Evolutionary conservation across 441 rosid genomes (phyloP).

Genomic region (Jatropha podagrica): DNA sequence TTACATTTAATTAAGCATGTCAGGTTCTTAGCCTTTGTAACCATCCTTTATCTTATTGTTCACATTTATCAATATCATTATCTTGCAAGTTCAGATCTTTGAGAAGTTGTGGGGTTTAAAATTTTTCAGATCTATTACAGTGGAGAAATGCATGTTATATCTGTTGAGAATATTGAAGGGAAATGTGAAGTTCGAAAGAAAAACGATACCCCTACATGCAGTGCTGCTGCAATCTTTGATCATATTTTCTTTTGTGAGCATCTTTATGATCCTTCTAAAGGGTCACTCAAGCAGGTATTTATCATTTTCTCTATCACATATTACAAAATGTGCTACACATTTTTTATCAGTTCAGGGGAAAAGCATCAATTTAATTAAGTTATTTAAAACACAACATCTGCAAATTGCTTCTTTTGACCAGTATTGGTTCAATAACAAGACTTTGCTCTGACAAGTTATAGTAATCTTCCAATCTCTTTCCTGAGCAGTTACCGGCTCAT

Average conservation of each 20-base stretch:
- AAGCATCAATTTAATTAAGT: neutral
- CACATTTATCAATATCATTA: neutral
- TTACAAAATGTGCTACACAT: neutral
- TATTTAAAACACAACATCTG: neutral
- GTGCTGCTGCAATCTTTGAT: conserved; percentile 47
- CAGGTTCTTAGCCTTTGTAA: neutral
- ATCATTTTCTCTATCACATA: neutral
- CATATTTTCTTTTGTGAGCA: conserved; percentile 75
- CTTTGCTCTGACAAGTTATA: conserved; percentile 12
- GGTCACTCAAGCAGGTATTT: conserved; percentile 68
- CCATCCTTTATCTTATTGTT: neutral
- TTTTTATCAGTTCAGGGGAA: conserved; percentile 1
- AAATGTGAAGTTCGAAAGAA: conserved; percentile 81
- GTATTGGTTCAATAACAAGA: neutral
- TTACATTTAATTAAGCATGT: neutral
- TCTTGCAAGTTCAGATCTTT: neutral
- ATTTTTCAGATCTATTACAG: conserved; percentile 66
- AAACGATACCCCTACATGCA: conserved; percentile 47
- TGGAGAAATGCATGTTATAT: conserved; percentile 41
- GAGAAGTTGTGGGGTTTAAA: conserved; percentile 13
- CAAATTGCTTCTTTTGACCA: conserved; percentile 7
- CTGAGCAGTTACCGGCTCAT: conserved; percentile 59
- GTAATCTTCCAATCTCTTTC: conserved; percentile 21
- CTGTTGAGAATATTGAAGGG: conserved; percentile 49
- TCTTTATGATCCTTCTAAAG: conserved; percentile 58